These are phyloP conservation scores for Pichia sporocuriosa DNA, from an alignment of 805 yeast genomes.

Conservation along the genomic window DNA sequence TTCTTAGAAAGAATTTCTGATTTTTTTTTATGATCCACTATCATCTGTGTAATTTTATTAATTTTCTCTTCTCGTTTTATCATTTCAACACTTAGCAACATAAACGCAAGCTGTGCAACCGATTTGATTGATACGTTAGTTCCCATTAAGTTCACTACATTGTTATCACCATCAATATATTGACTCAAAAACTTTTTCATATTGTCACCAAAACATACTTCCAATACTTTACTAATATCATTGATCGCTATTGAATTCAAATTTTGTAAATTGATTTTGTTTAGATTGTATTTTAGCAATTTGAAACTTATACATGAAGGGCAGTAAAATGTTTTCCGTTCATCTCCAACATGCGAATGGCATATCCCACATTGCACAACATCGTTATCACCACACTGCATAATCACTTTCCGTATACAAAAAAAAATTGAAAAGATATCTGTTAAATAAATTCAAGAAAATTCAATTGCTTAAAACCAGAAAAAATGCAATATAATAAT, in stretches of 20 bases:
- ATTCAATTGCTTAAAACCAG: too few relatives aligned
- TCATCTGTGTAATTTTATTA: not conserved
- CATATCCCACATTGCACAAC: constrained; percentile 18
- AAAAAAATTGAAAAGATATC: not conserved
- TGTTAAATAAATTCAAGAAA: too few relatives aligned
- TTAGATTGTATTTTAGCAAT: constrained; percentile 21
- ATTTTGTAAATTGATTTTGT: constrained; percentile 17
- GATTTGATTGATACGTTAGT: constrained; percentile 18
- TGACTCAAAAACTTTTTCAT: constrained; percentile 15
- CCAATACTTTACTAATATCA: constrained; percentile 21
- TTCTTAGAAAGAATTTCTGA: constrained; percentile 13
- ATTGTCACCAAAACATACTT: constrained; percentile 22
- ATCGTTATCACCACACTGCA: not conserved
- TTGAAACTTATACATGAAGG: constrained; percentile 24
- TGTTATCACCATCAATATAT: constrained; percentile 12
- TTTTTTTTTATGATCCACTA: constrained; percentile 5
- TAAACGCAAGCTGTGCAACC: constrained; percentile 26
- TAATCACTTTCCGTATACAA: too few relatives aligned
- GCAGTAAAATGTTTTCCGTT: constrained; percentile 17
- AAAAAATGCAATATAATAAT: too few relatives aligned
- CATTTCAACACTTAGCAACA: constrained; percentile 26
- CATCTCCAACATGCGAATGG: not conserved
- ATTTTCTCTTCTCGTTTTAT: not conserved
- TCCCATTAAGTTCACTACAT: not conserved
- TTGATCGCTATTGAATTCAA: constrained; percentile 15